Percentiles rank a stretch among this genome's conserved stretches.
Evolutionary conservation across 2,329 filamentous ascomycete genomes (phyloP).

Genomic region (Alternaria consortialis): DNA sequence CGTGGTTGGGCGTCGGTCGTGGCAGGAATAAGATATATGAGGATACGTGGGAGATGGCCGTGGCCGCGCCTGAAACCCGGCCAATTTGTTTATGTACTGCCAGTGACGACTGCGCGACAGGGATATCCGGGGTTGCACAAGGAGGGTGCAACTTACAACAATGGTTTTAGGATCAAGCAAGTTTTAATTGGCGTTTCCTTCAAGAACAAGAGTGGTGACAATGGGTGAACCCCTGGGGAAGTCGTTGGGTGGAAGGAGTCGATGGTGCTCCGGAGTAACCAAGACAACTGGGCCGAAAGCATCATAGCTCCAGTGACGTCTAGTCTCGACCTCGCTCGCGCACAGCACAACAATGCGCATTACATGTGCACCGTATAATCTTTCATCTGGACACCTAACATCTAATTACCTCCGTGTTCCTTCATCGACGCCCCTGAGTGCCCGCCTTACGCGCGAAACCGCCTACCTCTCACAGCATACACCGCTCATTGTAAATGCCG

Average conservation of each 20-base stretch:
- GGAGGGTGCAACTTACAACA: conserved; percentile 32
- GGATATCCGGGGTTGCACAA: conserved; percentile 21
- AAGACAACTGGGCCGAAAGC: conserved; percentile 23
- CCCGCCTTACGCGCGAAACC: background rate
- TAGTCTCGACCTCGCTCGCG: conserved; percentile 14
- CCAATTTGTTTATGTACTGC: conserved; percentile 37
- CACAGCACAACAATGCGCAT: conserved; percentile 15
- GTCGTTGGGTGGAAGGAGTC: conserved; percentile 11
- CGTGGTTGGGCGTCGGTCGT: conserved; percentile 22
- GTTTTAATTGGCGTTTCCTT: background rate
- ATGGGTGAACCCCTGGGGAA: conserved; percentile 20
- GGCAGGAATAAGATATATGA: conserved; percentile 10
- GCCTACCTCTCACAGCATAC: background rate
- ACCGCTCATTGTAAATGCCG: conserved; percentile 3
- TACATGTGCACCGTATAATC: conserved; percentile 7
- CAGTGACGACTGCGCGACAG: conserved; percentile 28
- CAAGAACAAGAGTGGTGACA: conserved; percentile 5
- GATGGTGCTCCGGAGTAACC: conserved; percentile 24
- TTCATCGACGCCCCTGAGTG: background rate
- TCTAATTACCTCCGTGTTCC: conserved; percentile 9
- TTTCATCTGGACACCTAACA: conserved; percentile 1
- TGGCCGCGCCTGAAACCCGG: conserved; percentile 33
- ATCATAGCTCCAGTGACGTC: conserved; percentile 29
- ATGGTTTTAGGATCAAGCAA: conserved; percentile 13
- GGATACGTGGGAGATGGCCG: conserved; percentile 38